Percentiles rank a stretch among this genome's conserved stretches.
These are phyloP conservation scores for Plectranthus barbatus DNA, from an alignment of 257 asterid genomes.

Conservation along the genomic window DNA sequence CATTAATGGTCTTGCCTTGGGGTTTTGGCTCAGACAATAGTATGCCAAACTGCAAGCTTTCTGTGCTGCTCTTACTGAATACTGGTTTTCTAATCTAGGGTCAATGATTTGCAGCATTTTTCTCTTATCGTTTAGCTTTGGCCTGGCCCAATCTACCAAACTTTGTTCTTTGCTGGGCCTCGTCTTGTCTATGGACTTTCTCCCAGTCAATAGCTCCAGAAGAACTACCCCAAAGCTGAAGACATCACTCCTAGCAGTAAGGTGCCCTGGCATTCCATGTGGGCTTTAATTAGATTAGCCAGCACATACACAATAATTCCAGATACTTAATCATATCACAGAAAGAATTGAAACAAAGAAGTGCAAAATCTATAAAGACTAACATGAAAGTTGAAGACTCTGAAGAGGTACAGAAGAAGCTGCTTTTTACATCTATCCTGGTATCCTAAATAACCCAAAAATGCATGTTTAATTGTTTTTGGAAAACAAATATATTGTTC, in stretches of 20 bases:
- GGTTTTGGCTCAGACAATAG: slow-evolving; percentile 97
- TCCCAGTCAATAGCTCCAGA: slow-evolving; percentile 91
- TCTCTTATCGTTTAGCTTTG: slow-evolving; percentile 87
- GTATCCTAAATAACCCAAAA: no score
- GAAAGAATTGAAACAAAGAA: no score
- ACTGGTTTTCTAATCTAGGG: slow-evolving; percentile 83
- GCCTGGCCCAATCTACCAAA: slow-evolving; percentile 97
- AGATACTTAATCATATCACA: no score
- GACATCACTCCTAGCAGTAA: slow-evolving; percentile 96
- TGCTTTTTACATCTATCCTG: no score
- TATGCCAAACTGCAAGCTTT: slow-evolving; percentile 98
- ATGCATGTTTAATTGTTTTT: not conserved
- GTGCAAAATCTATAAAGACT: no score
- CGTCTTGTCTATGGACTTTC: slow-evolving; percentile 96
- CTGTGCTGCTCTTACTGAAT: slow-evolving; percentile 92
- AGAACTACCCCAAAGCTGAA: slow-evolving; percentile 98
- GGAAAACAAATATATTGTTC: not conserved
- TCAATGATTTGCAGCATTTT: slow-evolving; percentile 95
- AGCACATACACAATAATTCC: no score
- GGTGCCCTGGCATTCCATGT: slow-evolving; percentile 67
- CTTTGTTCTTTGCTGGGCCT: slow-evolving; percentile 98
- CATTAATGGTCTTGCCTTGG: slow-evolving; percentile 96
- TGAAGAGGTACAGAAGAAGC: not conserved
- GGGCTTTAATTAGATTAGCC: no score
- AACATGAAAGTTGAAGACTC: no score